Evolutionary conservation across 2,329 filamentous ascomycete genomes (phyloP).

Genomic region (Biscogniauxia marginata): DNA sequence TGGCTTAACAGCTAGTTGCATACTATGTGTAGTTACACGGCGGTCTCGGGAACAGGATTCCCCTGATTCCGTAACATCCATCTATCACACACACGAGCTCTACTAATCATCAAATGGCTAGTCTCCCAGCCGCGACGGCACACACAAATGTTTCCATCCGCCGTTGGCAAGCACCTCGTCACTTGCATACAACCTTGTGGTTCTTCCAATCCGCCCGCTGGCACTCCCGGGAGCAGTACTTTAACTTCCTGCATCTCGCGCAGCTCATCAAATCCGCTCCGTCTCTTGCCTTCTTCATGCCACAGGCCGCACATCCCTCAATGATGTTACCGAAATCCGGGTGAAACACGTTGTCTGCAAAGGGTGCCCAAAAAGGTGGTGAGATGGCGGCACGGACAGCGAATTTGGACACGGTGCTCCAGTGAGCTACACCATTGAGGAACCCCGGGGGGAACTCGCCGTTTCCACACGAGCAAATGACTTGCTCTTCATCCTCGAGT

Average conservation of each 20-base stretch:
- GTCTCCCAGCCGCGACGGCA: not conserved
- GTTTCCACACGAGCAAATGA: conserved; percentile 46
- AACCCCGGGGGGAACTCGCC: conserved; percentile 42
- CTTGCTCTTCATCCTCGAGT: conserved; percentile 31
- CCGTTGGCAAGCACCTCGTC: too few species aligned
- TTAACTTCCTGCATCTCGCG: conserved; percentile 19
- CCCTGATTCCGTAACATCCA: not conserved
- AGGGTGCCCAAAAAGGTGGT: conserved; percentile 45
- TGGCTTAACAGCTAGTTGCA: too few species aligned
- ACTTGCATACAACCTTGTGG: conserved; percentile 24
- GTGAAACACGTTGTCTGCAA: conserved; percentile 3
- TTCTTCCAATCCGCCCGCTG: conserved; percentile 24
- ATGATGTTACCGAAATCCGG: not conserved
- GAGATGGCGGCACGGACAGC: conserved; percentile 59
- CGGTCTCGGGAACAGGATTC: not conserved
- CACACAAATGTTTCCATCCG: not conserved
- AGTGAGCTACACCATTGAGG: conserved; percentile 36
- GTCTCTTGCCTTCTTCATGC: not conserved
- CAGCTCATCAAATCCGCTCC: conserved; percentile 11
- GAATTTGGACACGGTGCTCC: conserved; percentile 40
- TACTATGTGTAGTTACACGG: not conserved
- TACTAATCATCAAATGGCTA: not conserved
- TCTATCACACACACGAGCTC: not conserved
- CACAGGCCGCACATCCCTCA: conserved; percentile 3
- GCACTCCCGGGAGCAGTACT: conserved; percentile 28